Evolutionary conservation across 2,329 filamentous ascomycete genomes (phyloP), one percentile per base, ranked within the genome.

Genomic region (Didymella arachidicola): DNA sequence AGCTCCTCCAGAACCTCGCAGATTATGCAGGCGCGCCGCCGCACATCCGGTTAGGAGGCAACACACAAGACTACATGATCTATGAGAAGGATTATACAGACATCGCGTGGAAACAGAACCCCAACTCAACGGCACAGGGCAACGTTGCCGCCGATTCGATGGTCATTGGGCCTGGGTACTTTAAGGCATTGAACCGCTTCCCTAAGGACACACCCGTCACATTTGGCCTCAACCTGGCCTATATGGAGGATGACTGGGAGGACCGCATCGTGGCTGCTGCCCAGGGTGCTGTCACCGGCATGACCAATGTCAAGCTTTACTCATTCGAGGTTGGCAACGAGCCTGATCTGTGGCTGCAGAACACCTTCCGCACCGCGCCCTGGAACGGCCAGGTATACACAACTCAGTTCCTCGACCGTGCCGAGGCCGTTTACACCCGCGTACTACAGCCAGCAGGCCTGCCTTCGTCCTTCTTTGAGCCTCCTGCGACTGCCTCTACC

Each of bases 21-120:
- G 78, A 79, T 64, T 83, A 82, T 64, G 76, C 81, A 1, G 82
- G 82, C 47, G 77, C 77, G 32, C 81, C 81, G 8, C 77, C 81
- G 2, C 79, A 82, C 66, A 77, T 84, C 32, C 79, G 82, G 5
- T 64, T 84, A 7, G 82, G 82, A 55, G 82, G 82, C 53, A 84
- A 84, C 67, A 83, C 82, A 2, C 77, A 79, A 59, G 82, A 84
- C 61, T 81, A 82, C 67, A 80, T 83, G 75, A 64, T 82, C 30
- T 84, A 74, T 64, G 70, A 80, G 52, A 54, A 67, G 12, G 67
- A 65, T 45, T 77, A 79, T 57, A 58, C 69, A 27, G 60, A 73
- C 18, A 80, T 77, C 64, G 63, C 62, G 18, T 77, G 79, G 73
- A 66, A 72, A 41, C 63, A 66, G 26, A 82, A 83, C 60, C 64